phyloP scores from a whole-genome alignment of 768 basidiomycete genomes.

The Symmetrospora coprosmae region DNA sequence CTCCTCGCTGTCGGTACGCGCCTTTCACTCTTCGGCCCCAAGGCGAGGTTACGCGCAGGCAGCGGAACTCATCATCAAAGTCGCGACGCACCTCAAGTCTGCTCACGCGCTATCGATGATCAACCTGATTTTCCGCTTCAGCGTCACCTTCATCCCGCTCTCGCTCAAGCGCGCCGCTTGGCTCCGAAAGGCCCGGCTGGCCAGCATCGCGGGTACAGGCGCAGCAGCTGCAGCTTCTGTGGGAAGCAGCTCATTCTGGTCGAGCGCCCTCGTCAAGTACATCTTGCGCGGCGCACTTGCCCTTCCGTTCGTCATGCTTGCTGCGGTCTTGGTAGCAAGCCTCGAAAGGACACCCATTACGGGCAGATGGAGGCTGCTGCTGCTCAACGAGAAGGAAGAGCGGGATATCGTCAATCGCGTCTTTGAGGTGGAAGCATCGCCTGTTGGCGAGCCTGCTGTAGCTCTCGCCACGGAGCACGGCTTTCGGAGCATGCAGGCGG shows the following conservation, averaged over 20 bases:
- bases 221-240: background rate
- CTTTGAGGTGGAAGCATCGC: conserved; percentile 2
- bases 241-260: background rate
- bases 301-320: conserved; percentile 28
- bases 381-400: conserved; percentile 29
- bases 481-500: background rate
- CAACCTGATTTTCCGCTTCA: conserved; percentile 12
- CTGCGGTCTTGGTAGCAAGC: conserved; percentile 22
- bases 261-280: conserved; percentile 23
- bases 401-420: conserved; percentile 26
- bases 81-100: background rate
- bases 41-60: too few relatives aligned
- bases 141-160: conserved; percentile 11
- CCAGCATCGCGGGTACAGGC: background rate
- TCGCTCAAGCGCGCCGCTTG: background rate
- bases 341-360: conserved; percentile 30
- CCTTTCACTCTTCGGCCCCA: background rate
- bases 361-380: conserved; percentile 27
- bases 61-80: too few relatives aligned
- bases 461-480: background rate
- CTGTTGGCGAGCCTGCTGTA: too few relatives aligned
- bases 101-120: background rate
- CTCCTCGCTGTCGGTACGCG: too few relatives aligned
- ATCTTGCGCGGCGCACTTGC: conserved; percentile 21
- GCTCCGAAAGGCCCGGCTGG: conserved; percentile 1